Conservation (phyloP, 2,329 filamentous ascomycete genomes). For the Ceratocystis colombiana region DNA sequence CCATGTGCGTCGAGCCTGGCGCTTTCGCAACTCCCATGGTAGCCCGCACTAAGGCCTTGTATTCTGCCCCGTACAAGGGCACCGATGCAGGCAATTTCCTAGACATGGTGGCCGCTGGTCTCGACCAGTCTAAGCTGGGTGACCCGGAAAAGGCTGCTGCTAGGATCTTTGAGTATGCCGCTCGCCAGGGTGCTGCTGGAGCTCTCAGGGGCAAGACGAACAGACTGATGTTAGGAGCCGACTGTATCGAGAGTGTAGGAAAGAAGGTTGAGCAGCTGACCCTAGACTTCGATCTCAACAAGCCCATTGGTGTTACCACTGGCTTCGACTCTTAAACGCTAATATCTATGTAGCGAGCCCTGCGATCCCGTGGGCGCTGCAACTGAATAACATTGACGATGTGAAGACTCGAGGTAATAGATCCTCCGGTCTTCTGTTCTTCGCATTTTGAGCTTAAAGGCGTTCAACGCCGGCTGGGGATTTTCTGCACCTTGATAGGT, state of each 20-base stretch:
- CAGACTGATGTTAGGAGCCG: constrained; percentile 33
- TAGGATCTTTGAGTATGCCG: constrained; percentile 34
- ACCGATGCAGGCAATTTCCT: constrained; percentile 29
- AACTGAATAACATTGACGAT: no score
- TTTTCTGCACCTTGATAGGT: no score
- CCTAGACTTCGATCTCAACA: constrained; percentile 12
- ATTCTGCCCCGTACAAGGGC: constrained; percentile 30
- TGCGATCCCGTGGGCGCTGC: no score
- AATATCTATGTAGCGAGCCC: no score
- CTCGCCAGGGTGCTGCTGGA: constrained; percentile 29
- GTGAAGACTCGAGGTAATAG: no score
- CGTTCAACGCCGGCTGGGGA: no score
- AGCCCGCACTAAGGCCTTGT: constrained; percentile 25
- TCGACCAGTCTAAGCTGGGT: constrained; percentile 34
- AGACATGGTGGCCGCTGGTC: constrained; percentile 28
- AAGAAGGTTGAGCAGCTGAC: constrained; percentile 28
- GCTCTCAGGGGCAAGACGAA: constrained; percentile 31
- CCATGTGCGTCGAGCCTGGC: constrained; percentile 41
- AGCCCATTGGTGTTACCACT: constrained; percentile 6
- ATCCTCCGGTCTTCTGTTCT: no score
- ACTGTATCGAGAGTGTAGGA: constrained; percentile 31
- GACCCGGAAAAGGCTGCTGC: constrained; percentile 35
- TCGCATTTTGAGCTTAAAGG: no score
- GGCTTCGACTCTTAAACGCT: not conserved
- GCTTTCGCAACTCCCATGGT: constrained; percentile 46